These are phyloP conservation scores for Cryptococcus sp. DNA, from an alignment of 1,284 basidiomycete species.

Conservation along the genomic window DNA sequence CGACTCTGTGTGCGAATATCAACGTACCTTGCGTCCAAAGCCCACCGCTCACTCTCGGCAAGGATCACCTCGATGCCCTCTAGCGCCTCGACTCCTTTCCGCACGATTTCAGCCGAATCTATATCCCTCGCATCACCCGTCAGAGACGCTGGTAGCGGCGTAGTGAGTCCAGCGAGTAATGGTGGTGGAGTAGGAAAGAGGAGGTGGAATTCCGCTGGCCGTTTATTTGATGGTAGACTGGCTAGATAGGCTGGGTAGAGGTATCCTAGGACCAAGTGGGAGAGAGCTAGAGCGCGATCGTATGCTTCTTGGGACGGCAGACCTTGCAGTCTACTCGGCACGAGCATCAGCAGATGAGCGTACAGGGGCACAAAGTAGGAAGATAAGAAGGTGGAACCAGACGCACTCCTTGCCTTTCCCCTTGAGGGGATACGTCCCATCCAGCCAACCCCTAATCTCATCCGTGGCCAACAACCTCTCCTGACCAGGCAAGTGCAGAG, in stretches of 20 bases:
- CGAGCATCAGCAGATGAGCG: not conserved
- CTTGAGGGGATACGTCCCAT: slow-evolving; percentile 31
- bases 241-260: slow-evolving; percentile 39
- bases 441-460: slow-evolving; percentile 44
- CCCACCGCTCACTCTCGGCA: slow-evolving; percentile 26
- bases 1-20: no score
- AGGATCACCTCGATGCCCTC: slow-evolving; percentile 28
- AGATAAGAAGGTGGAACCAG: not conserved
- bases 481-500: slow-evolving; percentile 34
- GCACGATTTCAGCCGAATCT: slow-evolving; percentile 22
- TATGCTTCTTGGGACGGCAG: slow-evolving; percentile 42
- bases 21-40: slow-evolving; percentile 39
- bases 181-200: slow-evolving; percentile 36
- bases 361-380: not conserved
- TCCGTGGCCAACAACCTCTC: slow-evolving; percentile 33
- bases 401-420: slow-evolving; percentile 35
- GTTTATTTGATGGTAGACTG: slow-evolving; percentile 6
- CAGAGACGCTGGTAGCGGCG: slow-evolving; percentile 43
- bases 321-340: slow-evolving; percentile 29
- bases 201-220: slow-evolving; percentile 19
- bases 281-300: slow-evolving; percentile 42
- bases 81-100: slow-evolving; percentile 32
- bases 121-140: slow-evolving; percentile 40
- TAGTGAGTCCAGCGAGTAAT: slow-evolving; percentile 40
- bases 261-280: slow-evolving; percentile 34